A percentile compares a stretch with the other conserved stretches of the same genome.
These are phyloP conservation scores for Sporothrix luriei DNA, from an alignment of 2,329 filamentous ascomycete species.

Conservation along the genomic window DNA sequence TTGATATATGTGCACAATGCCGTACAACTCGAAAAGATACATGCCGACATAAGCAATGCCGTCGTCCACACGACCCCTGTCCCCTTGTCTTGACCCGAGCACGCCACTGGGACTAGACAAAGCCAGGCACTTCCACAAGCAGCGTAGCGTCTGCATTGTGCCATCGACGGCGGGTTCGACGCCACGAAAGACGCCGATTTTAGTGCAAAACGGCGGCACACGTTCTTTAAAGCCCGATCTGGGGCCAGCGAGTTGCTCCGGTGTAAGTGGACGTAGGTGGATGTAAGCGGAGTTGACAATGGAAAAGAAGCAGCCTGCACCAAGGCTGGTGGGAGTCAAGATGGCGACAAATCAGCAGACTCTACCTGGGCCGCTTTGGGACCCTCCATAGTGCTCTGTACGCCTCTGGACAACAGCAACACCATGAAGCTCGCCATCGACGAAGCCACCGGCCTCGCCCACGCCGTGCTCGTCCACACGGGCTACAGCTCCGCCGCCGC, in stretches of 20 bases:
- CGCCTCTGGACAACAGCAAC: no score
- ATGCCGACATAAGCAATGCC: neutral
- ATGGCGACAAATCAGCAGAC: neutral
- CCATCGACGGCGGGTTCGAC: neutral
- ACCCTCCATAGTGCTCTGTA: no score
- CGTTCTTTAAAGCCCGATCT: neutral
- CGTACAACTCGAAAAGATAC: neutral
- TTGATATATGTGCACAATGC: neutral
- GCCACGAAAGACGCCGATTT: constrained; percentile 7
- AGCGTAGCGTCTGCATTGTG: constrained; percentile 1
- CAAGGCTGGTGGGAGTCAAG: neutral
- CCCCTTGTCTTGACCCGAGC: neutral
- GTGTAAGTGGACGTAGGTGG: no score
- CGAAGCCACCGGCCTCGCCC: neutral
- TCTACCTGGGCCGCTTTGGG: no score
- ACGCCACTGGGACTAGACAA: constrained; percentile 4
- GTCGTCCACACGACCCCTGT: neutral
- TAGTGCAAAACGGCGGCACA: no score
- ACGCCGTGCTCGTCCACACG: neutral
- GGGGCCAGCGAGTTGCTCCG: no score
- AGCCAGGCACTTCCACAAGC: neutral
- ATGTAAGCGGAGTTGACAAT: neutral
- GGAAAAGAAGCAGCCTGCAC: no score
- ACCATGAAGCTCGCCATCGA: constrained; percentile 1
- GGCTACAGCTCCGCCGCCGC: neutral